Evolutionary conservation across 2,329 filamentous ascomycete genomes (phyloP).

Genomic region (Apiospora saccharicola): DNA sequence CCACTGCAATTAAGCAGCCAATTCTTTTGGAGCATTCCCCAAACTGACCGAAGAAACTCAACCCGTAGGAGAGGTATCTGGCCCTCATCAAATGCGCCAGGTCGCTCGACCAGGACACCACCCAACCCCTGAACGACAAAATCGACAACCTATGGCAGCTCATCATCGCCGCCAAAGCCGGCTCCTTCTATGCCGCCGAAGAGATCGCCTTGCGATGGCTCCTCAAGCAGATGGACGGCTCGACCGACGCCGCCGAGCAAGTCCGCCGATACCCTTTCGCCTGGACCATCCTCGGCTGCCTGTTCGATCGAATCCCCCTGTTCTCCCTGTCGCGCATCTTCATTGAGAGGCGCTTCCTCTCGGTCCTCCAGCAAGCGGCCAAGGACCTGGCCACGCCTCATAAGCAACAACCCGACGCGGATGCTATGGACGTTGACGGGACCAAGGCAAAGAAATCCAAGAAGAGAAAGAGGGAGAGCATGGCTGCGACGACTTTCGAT

Average conservation of each 20-base stretch:
- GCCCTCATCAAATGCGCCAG: slow-evolving; percentile 60
- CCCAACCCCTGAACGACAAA: slow-evolving; percentile 53
- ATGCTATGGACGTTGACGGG: slow-evolving; percentile 28
- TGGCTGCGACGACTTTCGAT: slow-evolving; percentile 46
- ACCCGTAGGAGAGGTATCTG: slow-evolving; percentile 39
- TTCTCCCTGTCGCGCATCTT: slow-evolving; percentile 76
- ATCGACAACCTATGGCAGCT: slow-evolving; percentile 58
- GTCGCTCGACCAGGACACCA: slow-evolving; percentile 61
- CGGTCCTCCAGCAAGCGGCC: slow-evolving; percentile 70
- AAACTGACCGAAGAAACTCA: background rate
- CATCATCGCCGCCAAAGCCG: slow-evolving; percentile 51
- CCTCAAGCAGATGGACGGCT: slow-evolving; percentile 65
- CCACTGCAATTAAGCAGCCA: background rate
- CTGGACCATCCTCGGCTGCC: slow-evolving; percentile 68
- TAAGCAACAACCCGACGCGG: slow-evolving; percentile 26
- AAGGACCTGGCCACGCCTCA: slow-evolving; percentile 58
- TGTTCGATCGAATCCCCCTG: slow-evolving; percentile 71
- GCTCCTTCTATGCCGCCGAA: slow-evolving; percentile 60
- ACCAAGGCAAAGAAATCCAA: slow-evolving; percentile 40
- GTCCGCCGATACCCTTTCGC: slow-evolving; percentile 63
- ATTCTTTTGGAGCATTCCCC: background rate
- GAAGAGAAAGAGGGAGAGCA: slow-evolving; percentile 59
- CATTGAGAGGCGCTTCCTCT: slow-evolving; percentile 72
- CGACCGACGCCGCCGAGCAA: slow-evolving; percentile 55
- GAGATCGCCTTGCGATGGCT: slow-evolving; percentile 69